phyloP scores from a whole-genome alignment of 768 basidiomycete genomes.

The Leccinum barrowsii region DNA sequence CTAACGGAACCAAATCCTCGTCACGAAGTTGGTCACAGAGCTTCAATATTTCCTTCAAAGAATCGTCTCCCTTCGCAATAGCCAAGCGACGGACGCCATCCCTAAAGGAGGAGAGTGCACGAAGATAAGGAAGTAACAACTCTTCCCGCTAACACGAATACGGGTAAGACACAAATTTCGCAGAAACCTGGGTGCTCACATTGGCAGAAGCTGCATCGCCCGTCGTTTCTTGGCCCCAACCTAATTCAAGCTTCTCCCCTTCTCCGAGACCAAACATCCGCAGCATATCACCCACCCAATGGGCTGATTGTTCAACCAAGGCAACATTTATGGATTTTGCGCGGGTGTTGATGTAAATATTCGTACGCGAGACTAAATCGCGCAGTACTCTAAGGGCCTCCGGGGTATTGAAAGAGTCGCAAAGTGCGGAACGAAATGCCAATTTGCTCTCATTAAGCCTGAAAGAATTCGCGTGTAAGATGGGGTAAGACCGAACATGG shows the following conservation, averaged over 20 bases:
- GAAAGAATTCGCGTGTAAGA: slow-evolving; percentile 9
- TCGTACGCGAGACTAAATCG: slow-evolving; percentile 79
- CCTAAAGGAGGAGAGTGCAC: slow-evolving; percentile 83
- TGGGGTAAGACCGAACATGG: slow-evolving; percentile 2
- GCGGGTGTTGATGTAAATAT: slow-evolving; percentile 79
- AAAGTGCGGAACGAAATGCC: slow-evolving; percentile 81
- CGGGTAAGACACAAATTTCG: not conserved
- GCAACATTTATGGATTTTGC: slow-evolving; percentile 56
- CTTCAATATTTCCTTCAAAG: slow-evolving; percentile 76
- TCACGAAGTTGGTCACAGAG: slow-evolving; percentile 91
- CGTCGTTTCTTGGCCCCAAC: slow-evolving; percentile 76
- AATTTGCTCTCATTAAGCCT: slow-evolving; percentile 75
- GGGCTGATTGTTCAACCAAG: slow-evolving; percentile 59
- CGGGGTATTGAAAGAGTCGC: slow-evolving; percentile 97
- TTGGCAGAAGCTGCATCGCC: slow-evolving; percentile 34
- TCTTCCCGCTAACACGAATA: slow-evolving; percentile 66
- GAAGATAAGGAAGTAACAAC: slow-evolving; percentile 84
- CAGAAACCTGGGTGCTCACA: slow-evolving; percentile 37
- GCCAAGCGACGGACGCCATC: slow-evolving; percentile 84
- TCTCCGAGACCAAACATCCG: slow-evolving; percentile 79
- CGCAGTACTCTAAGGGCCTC: slow-evolving; percentile 70
- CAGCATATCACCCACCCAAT: slow-evolving; percentile 72
- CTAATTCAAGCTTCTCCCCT: slow-evolving; percentile 62
- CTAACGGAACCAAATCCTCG: slow-evolving; percentile 85
- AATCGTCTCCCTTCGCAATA: slow-evolving; percentile 61